Evolutionary conservation across 2,329 filamentous ascomycete species (phyloP), one percentile per base, ranked within the genome.

Genomic region (Metarhizium anisopliae): DNA sequence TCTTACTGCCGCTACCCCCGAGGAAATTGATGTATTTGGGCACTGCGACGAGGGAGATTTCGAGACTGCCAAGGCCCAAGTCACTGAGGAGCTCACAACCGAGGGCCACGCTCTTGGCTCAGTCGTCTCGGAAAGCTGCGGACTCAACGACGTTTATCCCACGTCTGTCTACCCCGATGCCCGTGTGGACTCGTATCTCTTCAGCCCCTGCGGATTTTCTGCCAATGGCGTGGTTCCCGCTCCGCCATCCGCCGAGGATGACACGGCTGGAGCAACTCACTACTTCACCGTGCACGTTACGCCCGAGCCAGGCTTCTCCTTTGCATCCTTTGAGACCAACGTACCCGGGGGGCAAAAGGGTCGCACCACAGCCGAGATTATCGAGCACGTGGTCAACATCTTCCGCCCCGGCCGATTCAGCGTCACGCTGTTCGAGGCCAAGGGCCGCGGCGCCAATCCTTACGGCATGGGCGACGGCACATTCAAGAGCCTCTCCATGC

Each of bases 261-360:
- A 65, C 40, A 64, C 64, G 53, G 61, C 61, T 58, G 77, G 77
- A 53, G 75, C 81, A 4, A 87, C 83, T 45, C 91, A 97, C 74
- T 99, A 99, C 76, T 99, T 96, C 74, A 99, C 93, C 1, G 94
- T 99, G 29, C 94, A 99, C 68, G 94, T 99, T 62, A 99, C 94
- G 0, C 94, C 94, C 0, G 94, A 99, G 78, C 90, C 93, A 14
- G 85, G 96, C 66, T 99, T 93, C 77, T 96, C 92, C 5, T 99
- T 95, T 70, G 94, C 94, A 40, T 96, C 91, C 2, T 99, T 99
- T 68, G 94, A 99, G 78, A 97, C 94, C 62, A 99, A 97, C 64
- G 93, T 99, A 4, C 94, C 94, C 1, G 88, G 90, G 30, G 86
- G 85, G 5, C 90, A 96, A 74, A 90, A 84, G 56, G 92, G 92